Base-by-base conservation (phyloP, 2,329 filamentous ascomycete genomes). In the Aspergillus quadrilineatus region DNA sequence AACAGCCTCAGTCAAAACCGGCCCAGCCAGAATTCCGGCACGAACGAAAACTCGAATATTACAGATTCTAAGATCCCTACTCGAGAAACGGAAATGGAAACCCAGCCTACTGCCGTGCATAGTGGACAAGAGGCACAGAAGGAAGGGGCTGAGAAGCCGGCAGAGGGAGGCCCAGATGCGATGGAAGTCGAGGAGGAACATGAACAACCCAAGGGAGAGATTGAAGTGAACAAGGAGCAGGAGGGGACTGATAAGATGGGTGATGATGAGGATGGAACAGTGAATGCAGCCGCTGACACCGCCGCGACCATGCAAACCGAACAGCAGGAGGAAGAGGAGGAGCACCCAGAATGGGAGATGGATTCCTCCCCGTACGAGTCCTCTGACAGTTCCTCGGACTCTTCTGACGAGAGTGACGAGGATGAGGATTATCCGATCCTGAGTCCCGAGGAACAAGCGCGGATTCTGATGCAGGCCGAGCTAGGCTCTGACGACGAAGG, bases 391-490 rank as follows among this genome's bases (percentile, higher is more conserved):
- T 82, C 82, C n/a, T 86, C 85, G 2, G 84, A 87, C 59, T 83
- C 82, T n/a, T 83, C 82, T 1, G 82, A 83, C 52, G 86, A 85
- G 52, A 71, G 69, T 43, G 64, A 66, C 36, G 78, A 77, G n/a
- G 77, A 80, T 36, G 80, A 80, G 58, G 84, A 83, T 30, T 91
- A 91, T 65, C 84, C 89, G 52, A 80, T 92, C 42, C 79, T 97
- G 1, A 87, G 87, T 53, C 84, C 92, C 2, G 90, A 92, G 66
- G 92, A 96, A 70, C 88, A 90, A 56, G 91, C 90, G 0, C 87
- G 88, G 34, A 85, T 96, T 48, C 79, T 97, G 22, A 95, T 97
- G 90, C 83, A 88, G 60, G 89, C 85, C 43, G 92, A 93, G 61
- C 86, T 82, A 32, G 89, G 86, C 1, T 92, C 89, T 1, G 92